Evolutionary conservation across 2,329 filamentous ascomycete species (phyloP).

Genomic region (Atkinsonella hypoxylon): DNA sequence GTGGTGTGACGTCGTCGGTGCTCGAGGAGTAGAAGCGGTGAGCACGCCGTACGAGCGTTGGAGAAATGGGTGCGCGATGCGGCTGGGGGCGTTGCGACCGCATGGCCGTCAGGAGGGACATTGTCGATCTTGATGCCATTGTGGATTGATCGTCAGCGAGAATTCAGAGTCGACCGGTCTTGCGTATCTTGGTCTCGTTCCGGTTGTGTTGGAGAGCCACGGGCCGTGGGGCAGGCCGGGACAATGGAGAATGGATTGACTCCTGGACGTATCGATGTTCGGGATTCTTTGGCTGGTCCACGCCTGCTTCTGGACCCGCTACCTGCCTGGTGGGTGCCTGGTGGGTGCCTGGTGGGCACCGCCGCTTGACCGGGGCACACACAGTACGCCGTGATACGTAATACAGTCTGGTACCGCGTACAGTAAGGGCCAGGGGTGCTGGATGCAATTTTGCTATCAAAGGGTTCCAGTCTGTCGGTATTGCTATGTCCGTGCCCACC

Average conservation of each 20-base stretch:
- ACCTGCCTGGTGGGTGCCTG: too few relatives aligned
- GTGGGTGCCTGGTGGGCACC: too few relatives aligned
- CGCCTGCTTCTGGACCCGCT: too few relatives aligned
- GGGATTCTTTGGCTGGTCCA: too few relatives aligned
- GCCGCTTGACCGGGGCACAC: too few relatives aligned
- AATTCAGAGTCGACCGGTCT: not conserved
- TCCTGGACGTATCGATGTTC: too few relatives aligned
- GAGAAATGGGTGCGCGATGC: not conserved
- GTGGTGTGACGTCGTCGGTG: slow-evolving; percentile 28
- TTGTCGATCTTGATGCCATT: slow-evolving; percentile 15
- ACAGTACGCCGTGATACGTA: too few relatives aligned
- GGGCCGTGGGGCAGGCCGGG: too few relatives aligned
- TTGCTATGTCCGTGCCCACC: slow-evolving; percentile 2
- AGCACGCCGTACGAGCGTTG: slow-evolving; percentile 6
- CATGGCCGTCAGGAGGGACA: slow-evolving; percentile 13
- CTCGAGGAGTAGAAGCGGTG: slow-evolving; percentile 21
- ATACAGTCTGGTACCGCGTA: too few relatives aligned
- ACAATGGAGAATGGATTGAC: too few relatives aligned
- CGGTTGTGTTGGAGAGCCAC: too few relatives aligned
- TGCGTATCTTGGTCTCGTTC: not conserved
- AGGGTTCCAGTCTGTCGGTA: slow-evolving; percentile 14
- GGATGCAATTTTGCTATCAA: slow-evolving; percentile 9
- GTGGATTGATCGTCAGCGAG: not conserved
- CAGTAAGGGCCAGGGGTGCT: too few relatives aligned
- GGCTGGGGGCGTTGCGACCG: slow-evolving; percentile 6